Conservation (phyloP, 2,329 filamentous ascomycete species). For the Aureobasidium zeae region DNA sequence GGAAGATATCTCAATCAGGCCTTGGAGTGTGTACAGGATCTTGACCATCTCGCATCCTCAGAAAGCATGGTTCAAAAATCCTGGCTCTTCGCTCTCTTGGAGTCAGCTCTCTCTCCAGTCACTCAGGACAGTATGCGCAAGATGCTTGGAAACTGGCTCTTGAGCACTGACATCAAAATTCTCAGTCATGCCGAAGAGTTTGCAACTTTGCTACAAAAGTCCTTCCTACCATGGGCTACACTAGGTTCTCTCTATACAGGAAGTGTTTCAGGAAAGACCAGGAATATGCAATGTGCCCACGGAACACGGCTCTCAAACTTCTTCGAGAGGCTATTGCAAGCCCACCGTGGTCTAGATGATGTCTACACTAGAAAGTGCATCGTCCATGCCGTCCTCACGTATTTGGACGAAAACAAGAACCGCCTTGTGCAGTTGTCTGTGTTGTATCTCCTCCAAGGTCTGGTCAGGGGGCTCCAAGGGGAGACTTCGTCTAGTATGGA, state of each 20-base stretch:
- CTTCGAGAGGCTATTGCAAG: slow-evolving; percentile 27
- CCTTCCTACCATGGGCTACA: slow-evolving; percentile 40
- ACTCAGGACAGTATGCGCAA: slow-evolving; percentile 40
- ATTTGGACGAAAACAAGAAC: slow-evolving; percentile 21
- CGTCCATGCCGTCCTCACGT: slow-evolving; percentile 28
- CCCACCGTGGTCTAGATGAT: slow-evolving; percentile 13
- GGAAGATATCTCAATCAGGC: slow-evolving; percentile 43
- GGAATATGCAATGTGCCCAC: slow-evolving; percentile 31
- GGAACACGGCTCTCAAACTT: slow-evolving; percentile 32
- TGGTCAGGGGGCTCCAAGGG: slow-evolving; percentile 28
- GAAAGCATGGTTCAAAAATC: slow-evolving; percentile 26
- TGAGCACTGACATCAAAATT: slow-evolving; percentile 25
- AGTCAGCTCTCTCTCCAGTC: slow-evolving; percentile 32
- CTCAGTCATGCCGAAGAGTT: slow-evolving; percentile 22
- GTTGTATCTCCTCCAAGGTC: slow-evolving; percentile 36
- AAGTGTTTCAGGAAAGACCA: slow-evolving; percentile 27
- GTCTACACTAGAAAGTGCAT: slow-evolving; percentile 18
- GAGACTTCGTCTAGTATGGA: slow-evolving; percentile 19
- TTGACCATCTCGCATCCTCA: slow-evolving; percentile 31
- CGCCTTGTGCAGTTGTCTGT: slow-evolving; percentile 30
- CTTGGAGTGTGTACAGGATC: slow-evolving; percentile 36
- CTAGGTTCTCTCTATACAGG: slow-evolving; percentile 37
- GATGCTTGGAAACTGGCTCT: slow-evolving; percentile 38
- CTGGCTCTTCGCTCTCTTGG: slow-evolving; percentile 37
- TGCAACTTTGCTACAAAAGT: slow-evolving; percentile 30